Base-by-base conservation (phyloP, 225 moss, liverwort and hornwort genomes). In the Ulota crispa region DNA sequence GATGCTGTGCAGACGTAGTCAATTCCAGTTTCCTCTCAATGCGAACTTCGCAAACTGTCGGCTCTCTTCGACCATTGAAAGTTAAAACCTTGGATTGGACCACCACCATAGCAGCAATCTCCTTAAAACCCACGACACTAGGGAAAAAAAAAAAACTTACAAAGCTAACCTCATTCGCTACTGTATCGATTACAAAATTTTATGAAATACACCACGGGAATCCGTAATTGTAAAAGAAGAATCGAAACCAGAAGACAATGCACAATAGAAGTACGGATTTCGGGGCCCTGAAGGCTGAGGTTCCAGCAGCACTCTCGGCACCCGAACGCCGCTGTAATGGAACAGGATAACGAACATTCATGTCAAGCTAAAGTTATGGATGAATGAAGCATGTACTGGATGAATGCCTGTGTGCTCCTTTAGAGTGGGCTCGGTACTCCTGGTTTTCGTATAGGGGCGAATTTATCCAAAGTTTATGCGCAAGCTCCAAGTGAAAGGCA, bases 331-430 rank as follows among this genome's bases (percentile, higher is more conserved):
- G 23, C 36, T 9, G 36, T 28, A 56, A 70, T 28, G 55, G 42
- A 68, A 80, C 77, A 61, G 67, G 87, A 83, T 81, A 80, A 80
- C 77, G 27, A 69, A 69, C 75, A 65, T 21, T 32, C 45, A 11
- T 1, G 6, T 45, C 36, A n/a, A 1, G 21, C 9, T n/a, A n/a
- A n/a, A n/a, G n/a, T n/a, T 34, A 11, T 11, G 42, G 83, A 78
- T 72, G 64, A 30, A 71, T 31, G 41, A 12, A 18, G 54, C 4
- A 2, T 0, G 24, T 1, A 1, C 2, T 0, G 9, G 31, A 64
- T 37, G 64, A 61, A 41, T 30, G 75, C 0, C 26, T 43, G 45
- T 45, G 54, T 72, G 54, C 52, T 1, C 53, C 2, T 23, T 12
- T 64, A 8, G 12, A 4, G 50, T 18, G 50, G 50, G 18, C 50